Base-by-base conservation (phyloP, 176 grass and related monocot species). In the Oryza australiensis region DNA sequence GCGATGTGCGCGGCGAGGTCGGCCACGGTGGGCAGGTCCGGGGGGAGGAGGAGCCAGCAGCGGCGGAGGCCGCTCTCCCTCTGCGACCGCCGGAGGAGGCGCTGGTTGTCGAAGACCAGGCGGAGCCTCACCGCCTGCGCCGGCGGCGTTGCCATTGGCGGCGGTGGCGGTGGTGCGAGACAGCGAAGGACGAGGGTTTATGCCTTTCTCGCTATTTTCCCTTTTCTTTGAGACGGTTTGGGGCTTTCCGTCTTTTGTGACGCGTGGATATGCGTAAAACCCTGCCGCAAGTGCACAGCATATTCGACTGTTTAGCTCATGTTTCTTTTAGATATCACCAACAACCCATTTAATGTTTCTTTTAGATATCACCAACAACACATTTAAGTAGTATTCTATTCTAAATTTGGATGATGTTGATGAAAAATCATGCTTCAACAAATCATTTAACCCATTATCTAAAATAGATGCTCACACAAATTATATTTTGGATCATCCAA, bases 41-140 rank as follows among this genome's bases (percentile, higher is more conserved):
- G 77, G 28, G 73, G 85, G 14, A 97, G 86, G 70, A 87, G 84
- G 28, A 97, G 74, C 92, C 94, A 97, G 86, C 92, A 92, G 35
- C 92, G 87, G 15, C 74, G 76, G n/a, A 97, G 83, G 45, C 89
- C 91, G 1, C 84, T 84, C 45, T 81, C 57, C 43, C 85, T 68
- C 40, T 92, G 90, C 28, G 75, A 57, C 78, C 74, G 70, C 26
- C 87, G 89, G 55, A 97, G 94, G 60, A 94, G 75, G 48, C 77
- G 26, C 48, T 38, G n/a, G 40, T 83, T 85, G 3, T 87, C 83
- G 78, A 97, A 94, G 13, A 89, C 59, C 24, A 97, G 75, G 7
- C 92, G 94, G 4, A 97, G 69, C 74, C 92, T 79, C 65, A 92
- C 73, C 67, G 66, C 26, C 45, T 75, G 62, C 77, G 60, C 68